Conservation (phyloP, 106 monocot genomes). For the Acorus calamus region DNA sequence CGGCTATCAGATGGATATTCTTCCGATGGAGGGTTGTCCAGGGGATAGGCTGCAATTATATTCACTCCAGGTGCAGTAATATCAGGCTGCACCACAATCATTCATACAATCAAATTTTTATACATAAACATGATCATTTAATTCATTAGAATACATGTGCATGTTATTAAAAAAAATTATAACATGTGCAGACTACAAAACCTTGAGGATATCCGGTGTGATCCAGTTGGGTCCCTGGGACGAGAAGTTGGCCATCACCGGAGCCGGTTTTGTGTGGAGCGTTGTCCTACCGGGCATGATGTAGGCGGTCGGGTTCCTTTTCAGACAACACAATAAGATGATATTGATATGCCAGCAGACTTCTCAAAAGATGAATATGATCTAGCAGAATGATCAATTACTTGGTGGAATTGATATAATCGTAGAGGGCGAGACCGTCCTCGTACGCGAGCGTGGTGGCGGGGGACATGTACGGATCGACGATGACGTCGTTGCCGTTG, state of each 20-base stretch:
- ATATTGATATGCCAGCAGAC: no score
- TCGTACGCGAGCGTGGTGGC: slow-evolving; percentile 29
- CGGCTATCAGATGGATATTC: slow-evolving; percentile 15
- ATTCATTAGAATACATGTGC: no score
- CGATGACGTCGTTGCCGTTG: slow-evolving; percentile 15
- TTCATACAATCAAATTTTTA: no score
- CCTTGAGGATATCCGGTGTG: slow-evolving; percentile 47
- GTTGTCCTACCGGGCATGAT: slow-evolving; percentile 12
- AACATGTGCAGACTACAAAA: background rate
- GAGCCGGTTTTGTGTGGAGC: slow-evolving; percentile 21
- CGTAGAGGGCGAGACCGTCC: slow-evolving; percentile 23
- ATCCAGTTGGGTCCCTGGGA: slow-evolving; percentile 37
- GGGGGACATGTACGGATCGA: slow-evolving; percentile 35
- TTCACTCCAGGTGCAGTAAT: slow-evolving; percentile 50
- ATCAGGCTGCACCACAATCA: slow-evolving; percentile 29
- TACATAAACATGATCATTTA: no score
- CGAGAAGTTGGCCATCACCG: slow-evolving; percentile 43
- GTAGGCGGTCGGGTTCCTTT: slow-evolving; percentile 8
- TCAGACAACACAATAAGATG: no score
- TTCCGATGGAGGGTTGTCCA: slow-evolving; percentile 6
- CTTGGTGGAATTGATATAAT: slow-evolving; percentile 21
- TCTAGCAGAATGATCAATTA: slow-evolving; percentile 11
- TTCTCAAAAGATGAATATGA: background rate
- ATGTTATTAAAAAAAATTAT: background rate
- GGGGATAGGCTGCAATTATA: slow-evolving; percentile 33